Evolutionary conservation across 805 yeast species (phyloP).

Genomic region (Yarrowia hollandica): DNA sequence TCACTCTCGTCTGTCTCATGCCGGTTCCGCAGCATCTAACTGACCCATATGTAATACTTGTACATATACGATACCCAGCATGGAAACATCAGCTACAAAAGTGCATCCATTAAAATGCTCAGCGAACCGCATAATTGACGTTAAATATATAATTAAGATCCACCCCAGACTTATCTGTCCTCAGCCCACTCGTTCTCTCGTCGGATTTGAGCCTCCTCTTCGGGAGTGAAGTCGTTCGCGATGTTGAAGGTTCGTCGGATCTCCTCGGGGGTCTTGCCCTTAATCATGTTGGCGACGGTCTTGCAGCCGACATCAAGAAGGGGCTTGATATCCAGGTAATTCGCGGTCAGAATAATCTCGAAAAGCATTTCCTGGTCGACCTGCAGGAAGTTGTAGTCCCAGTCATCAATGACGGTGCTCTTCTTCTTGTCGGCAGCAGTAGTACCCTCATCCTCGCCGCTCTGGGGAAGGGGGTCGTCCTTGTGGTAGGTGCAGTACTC

Average conservation of each 20-base stretch:
- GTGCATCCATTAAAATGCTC: no score
- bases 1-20: no score
- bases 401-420: conserved; percentile 85
- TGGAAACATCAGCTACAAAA: no score
- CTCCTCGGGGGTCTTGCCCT: conserved; percentile 49
- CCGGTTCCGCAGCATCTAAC: no score
- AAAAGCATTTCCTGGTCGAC: conserved; percentile 72
- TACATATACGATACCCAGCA: no score
- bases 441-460: conserved; percentile 58
- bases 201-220: conserved; percentile 50
- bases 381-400: conserved; percentile 92
- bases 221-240: conserved; percentile 50
- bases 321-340: conserved; percentile 49
- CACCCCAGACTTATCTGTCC: conserved; percentile 38
- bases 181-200: conserved; percentile 52
- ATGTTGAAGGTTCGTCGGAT: conserved; percentile 49
- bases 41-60: no score
- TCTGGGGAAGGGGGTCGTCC: conserved; percentile 62
- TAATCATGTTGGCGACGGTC: conserved; percentile 52
- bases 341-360: conserved; percentile 51
- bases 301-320: conserved; percentile 51
- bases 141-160: conserved; percentile 4
- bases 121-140: neutral
- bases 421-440: conserved; percentile 58
- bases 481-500: conserved; percentile 97